phyloP scores from a whole-genome alignment of 768 basidiomycete genomes.

The Nidularia sp. region DNA sequence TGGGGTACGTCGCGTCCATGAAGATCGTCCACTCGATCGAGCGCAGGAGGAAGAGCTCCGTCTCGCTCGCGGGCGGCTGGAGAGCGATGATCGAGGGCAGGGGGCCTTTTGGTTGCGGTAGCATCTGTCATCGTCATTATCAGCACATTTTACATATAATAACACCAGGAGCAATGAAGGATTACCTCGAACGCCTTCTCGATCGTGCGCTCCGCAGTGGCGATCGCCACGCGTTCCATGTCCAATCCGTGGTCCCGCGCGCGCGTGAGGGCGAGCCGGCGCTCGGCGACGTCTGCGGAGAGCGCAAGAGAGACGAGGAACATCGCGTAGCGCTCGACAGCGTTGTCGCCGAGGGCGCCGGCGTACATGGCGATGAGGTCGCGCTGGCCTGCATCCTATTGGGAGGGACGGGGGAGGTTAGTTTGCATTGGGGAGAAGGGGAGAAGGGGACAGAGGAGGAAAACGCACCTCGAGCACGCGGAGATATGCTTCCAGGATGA shows the following conservation, averaged over 20 bases:
- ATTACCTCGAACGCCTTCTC: slow-evolving; percentile 64
- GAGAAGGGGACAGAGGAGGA: not conserved
- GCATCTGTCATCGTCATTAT: slow-evolving; percentile 27
- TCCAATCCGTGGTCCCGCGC: slow-evolving; percentile 86
- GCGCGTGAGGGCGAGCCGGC: slow-evolving; percentile 64
- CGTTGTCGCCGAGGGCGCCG: slow-evolving; percentile 84
- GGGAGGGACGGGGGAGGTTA: not conserved
- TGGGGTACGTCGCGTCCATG: slow-evolving; percentile 63
- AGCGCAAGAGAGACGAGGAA: slow-evolving; percentile 81
- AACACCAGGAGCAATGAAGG: slow-evolving; percentile 1
- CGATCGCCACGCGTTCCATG: slow-evolving; percentile 71
- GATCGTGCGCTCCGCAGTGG: slow-evolving; percentile 75
- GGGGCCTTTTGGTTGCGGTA: slow-evolving; percentile 51
- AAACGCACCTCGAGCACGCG: slow-evolving; percentile 73
- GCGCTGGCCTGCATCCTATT: slow-evolving; percentile 69
- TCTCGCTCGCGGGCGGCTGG: slow-evolving; percentile 52
- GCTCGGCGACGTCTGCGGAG: slow-evolving; percentile 56
- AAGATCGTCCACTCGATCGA: slow-evolving; percentile 94
- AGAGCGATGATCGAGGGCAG: slow-evolving; percentile 58
- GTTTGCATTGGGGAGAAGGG: not conserved
- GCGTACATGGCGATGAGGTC: slow-evolving; percentile 94
- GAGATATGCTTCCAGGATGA: slow-evolving; percentile 85
- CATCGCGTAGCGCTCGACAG: slow-evolving; percentile 86
- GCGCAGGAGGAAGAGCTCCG: slow-evolving; percentile 67
- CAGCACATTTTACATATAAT: slow-evolving; percentile 2